These are phyloP conservation scores for Aureobasidium sp. DNA, from an alignment of 2,329 filamentous ascomycete genomes.

Conservation along the genomic window DNA sequence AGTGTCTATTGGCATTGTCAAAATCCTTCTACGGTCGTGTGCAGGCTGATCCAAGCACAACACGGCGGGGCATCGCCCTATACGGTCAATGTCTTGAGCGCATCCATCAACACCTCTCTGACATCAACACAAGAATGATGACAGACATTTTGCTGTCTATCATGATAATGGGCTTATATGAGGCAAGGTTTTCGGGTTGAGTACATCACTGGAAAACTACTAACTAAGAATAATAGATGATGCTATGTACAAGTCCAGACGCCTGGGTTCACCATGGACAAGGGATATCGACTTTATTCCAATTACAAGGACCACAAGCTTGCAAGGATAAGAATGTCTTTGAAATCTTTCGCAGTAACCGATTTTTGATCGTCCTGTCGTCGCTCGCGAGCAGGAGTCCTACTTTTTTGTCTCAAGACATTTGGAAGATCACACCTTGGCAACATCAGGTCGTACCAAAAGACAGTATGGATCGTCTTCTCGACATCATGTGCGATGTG, in stretches of 20 bases:
- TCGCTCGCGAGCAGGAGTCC: neutral
- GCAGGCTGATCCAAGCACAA: neutral
- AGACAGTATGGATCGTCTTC: neutral
- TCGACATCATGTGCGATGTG: neutral
- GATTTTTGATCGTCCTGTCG: neutral
- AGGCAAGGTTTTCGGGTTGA: neutral
- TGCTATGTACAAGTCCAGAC: neutral
- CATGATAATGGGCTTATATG: neutral
- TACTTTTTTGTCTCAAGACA: neutral
- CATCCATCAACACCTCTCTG: neutral
- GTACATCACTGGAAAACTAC: neutral
- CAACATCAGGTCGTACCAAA: neutral
- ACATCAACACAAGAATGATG: neutral
- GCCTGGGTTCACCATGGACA: neutral
- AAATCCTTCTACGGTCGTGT: conserved; percentile 2
- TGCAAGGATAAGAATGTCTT: neutral
- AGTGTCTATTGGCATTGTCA: neutral
- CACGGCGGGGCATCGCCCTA: neutral
- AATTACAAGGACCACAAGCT: neutral
- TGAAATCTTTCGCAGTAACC: neutral
- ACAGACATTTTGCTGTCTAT: neutral
- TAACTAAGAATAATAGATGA: neutral
- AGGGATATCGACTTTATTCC: neutral
- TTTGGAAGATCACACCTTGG: neutral
- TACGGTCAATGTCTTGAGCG: neutral